A percentile compares a stretch with the other conserved stretches of the same genome.
Evolutionary conservation across 2,329 filamentous ascomycete genomes (phyloP).

Genomic region (Samsoniella hepiali): DNA sequence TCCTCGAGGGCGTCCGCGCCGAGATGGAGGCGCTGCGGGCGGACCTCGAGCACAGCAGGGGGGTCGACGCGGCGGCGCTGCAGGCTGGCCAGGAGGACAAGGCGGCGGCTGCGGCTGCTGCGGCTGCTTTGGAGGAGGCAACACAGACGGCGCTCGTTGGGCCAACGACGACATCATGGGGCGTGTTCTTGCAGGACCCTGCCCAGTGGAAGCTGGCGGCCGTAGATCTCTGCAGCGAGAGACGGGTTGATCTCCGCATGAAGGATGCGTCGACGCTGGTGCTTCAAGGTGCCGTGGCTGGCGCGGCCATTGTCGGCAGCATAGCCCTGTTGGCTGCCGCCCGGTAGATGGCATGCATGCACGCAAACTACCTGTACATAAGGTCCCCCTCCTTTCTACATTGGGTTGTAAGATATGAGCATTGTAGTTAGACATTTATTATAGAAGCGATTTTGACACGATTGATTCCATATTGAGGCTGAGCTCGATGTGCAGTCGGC

Average conservation of each 20-base stretch:
- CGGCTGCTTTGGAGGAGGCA: conserved; percentile 17
- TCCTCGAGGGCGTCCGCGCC: conserved; percentile 46
- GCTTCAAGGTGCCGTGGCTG: conserved; percentile 63
- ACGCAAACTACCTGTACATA: conserved; percentile 6
- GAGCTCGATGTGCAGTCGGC: background rate
- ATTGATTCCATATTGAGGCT: background rate
- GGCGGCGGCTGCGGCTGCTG: conserved; percentile 19
- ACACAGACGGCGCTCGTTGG: background rate
- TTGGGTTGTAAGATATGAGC: conserved; percentile 13
- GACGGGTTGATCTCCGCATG: conserved; percentile 61
- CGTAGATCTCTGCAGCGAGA: conserved; percentile 63
- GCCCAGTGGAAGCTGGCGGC: conserved; percentile 47
- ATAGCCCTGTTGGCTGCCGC: conserved; percentile 48
- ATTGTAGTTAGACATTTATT: background rate
- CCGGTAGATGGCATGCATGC: conserved; percentile 23
- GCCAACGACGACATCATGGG: conserved; percentile 36
- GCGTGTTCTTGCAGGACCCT: conserved; percentile 40
- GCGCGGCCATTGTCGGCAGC: conserved; percentile 58
- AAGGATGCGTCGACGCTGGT: conserved; percentile 68
- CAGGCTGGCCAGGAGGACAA: conserved; percentile 21
- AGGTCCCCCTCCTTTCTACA: background rate
- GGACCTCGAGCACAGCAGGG: conserved; percentile 23
- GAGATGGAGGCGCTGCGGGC: conserved; percentile 38
- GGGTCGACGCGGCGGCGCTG: conserved; percentile 23
- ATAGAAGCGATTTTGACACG: conserved; percentile 9